Conservation (phyloP, 2,329 filamentous ascomycete species). For the Xylaria sp. region DNA sequence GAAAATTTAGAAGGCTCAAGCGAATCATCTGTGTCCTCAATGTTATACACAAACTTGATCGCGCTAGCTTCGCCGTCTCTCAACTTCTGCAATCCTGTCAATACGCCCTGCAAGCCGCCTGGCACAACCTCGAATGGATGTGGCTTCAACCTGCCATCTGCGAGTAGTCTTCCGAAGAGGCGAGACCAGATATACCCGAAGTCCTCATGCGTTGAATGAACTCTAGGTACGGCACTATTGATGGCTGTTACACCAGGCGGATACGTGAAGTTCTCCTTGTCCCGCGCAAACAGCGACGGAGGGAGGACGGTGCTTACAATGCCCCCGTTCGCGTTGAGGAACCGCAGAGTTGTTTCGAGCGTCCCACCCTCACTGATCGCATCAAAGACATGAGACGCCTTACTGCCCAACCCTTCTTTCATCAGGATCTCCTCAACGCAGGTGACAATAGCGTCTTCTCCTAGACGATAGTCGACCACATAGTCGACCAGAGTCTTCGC, state of each 20-base stretch:
- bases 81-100: conserved; percentile 64
- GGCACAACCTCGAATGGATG: conserved; percentile 64
- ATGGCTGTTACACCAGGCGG: conserved; percentile 31
- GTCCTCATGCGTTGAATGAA: conserved; percentile 34
- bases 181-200: conserved; percentile 44
- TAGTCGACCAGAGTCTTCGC: conserved; percentile 33
- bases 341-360: conserved; percentile 34
- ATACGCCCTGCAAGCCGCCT: conserved; percentile 64
- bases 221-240: conserved; percentile 23
- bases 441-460: conserved; percentile 33
- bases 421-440: conserved; percentile 31
- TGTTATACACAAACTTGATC: conserved; percentile 70
- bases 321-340: conserved; percentile 28
- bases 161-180: conserved; percentile 54
- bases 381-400: conserved; percentile 34
- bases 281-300: conserved; percentile 30
- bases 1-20: background rate
- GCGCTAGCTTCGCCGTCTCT: conserved; percentile 69
- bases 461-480: conserved; percentile 37
- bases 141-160: conserved; percentile 59
- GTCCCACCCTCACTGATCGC: conserved; percentile 38
- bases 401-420: conserved; percentile 33
- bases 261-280: conserved; percentile 32
- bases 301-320: conserved; percentile 36
- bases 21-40: conserved; percentile 45